These are phyloP conservation scores for Sporothrix globosa DNA, from an alignment of 2,329 filamentous ascomycete species.

Conservation along the genomic window DNA sequence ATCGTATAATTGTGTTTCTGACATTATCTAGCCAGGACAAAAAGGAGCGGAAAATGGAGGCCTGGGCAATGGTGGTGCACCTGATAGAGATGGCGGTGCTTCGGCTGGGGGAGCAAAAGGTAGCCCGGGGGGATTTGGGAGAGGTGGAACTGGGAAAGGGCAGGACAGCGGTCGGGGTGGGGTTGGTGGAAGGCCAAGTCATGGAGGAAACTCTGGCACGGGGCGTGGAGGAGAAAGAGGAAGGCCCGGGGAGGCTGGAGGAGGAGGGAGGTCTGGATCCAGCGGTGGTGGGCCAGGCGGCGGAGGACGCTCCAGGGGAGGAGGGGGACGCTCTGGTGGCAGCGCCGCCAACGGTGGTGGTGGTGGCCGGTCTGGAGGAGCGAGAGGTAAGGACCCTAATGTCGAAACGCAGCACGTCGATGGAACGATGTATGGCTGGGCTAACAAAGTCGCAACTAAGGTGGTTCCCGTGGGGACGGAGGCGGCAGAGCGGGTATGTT, in stretches of 20 bases:
- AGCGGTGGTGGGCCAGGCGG: not conserved
- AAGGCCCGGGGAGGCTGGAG: constrained; percentile 5
- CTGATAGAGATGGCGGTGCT: too few species aligned
- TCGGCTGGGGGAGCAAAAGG: too few species aligned
- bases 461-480: constrained; percentile 1
- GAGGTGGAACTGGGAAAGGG: constrained; percentile 32
- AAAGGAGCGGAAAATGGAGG: too few species aligned
- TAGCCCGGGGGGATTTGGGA: constrained; percentile 23
- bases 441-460: not conserved
- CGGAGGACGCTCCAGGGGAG: constrained; percentile 25
- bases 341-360: constrained; percentile 36
- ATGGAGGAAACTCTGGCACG: not conserved
- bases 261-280: constrained; percentile 33
- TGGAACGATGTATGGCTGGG: not conserved
- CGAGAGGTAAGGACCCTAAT: constrained; percentile 12
- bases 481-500: constrained; percentile 21
- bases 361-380: constrained; percentile 33
- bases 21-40: too few species aligned
- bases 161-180: too few species aligned
- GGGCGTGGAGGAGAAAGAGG: not conserved
- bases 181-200: not conserved
- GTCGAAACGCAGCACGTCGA: not conserved
- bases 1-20: too few species aligned
- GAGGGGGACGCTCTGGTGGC: constrained; percentile 17
- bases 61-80: too few species aligned